Percentiles rank a stretch among this genome's conserved stretches.
Conservation (phyloP, 2,329 filamentous ascomycete genomes). For the Cucurbitaria berberidis region DNA sequence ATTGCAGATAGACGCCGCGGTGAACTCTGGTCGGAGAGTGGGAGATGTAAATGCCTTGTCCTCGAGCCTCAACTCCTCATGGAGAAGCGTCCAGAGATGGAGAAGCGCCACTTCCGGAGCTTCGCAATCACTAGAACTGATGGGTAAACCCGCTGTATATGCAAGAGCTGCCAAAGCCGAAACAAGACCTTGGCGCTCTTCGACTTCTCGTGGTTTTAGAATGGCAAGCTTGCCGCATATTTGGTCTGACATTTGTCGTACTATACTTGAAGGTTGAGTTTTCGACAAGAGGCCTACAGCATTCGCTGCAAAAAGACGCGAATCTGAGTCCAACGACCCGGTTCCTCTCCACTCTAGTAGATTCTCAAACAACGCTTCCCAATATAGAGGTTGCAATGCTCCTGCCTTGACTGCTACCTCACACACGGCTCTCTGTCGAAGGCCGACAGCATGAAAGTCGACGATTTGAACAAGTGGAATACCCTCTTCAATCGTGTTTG, state of each 20-base stretch:
- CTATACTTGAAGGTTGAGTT: constrained; percentile 46
- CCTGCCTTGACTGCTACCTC: constrained; percentile 76
- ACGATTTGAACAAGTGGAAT: constrained; percentile 87
- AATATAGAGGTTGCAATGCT: constrained; percentile 67
- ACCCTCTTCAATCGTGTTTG: constrained; percentile 79
- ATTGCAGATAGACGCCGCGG: constrained; percentile 66
- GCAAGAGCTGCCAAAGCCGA: constrained; percentile 56
- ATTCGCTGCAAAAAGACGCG: constrained; percentile 72
- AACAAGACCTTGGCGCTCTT: constrained; percentile 72
- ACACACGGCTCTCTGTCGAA: constrained; percentile 80
- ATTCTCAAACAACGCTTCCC: constrained; percentile 71
- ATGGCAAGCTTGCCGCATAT: constrained; percentile 55
- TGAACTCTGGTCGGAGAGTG: constrained; percentile 66
- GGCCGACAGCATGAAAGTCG: constrained; percentile 90
- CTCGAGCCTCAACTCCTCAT: constrained; percentile 43
- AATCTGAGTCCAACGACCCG: constrained; percentile 76
- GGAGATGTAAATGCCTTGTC: constrained; percentile 49
- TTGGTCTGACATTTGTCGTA: constrained; percentile 47
- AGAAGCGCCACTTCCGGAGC: constrained; percentile 19
- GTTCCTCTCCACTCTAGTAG: constrained; percentile 87
- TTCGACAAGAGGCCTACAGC: constrained; percentile 68
- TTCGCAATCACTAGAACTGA: background rate
- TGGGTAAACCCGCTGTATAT: constrained; percentile 6
- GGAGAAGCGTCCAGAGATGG: constrained; percentile 40
- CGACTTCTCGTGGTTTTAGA: constrained; percentile 65